phyloP scores from a whole-genome alignment of 805 yeast species.

The Saturnispora gosingensis region DNA sequence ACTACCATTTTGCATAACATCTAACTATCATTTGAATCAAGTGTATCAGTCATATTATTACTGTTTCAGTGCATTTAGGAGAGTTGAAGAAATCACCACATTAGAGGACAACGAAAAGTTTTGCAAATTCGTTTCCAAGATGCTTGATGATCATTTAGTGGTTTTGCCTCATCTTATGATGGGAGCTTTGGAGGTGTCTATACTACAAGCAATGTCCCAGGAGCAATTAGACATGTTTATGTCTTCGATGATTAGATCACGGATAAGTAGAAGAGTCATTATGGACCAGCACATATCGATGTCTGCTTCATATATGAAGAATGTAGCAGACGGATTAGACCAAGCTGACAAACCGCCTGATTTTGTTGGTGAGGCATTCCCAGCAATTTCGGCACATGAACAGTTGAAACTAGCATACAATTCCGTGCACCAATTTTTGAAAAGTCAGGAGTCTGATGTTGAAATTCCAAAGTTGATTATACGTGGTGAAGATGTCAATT shows the following conservation, averaged over 20 bases:
- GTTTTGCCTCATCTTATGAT: conserved; percentile 83
- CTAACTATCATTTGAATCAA: conserved; percentile 76
- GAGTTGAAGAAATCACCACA: conserved; percentile 55
- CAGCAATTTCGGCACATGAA: conserved; percentile 64
- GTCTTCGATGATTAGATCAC: conserved; percentile 68
- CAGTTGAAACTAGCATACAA: conserved; percentile 50
- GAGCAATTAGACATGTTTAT: conserved; percentile 61
- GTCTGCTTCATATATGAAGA: conserved; percentile 47
- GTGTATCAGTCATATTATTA: conserved; percentile 82
- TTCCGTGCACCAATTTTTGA: conserved; percentile 42
- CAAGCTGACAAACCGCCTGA: conserved; percentile 45
- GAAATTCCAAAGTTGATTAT: conserved; percentile 65
- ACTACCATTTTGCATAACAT: conserved; percentile 74
- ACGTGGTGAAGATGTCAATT: conserved; percentile 65
- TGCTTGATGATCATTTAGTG: conserved; percentile 70
- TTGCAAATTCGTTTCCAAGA: conserved; percentile 50
- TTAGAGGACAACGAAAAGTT: conserved; percentile 70
- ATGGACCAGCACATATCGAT: conserved; percentile 86
- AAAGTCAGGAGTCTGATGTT: conserved; percentile 43
- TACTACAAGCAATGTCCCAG: conserved; percentile 49
- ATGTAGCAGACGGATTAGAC: conserved; percentile 23
- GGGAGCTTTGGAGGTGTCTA: conserved; percentile 82
- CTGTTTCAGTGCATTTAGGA: conserved; percentile 79
- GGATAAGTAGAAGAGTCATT: conserved; percentile 83
- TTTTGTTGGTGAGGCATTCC: conserved; percentile 71